Conservation (phyloP, 2,329 filamentous ascomycete genomes). For the Ophiocordyceps camponoti-floridani region DNA sequence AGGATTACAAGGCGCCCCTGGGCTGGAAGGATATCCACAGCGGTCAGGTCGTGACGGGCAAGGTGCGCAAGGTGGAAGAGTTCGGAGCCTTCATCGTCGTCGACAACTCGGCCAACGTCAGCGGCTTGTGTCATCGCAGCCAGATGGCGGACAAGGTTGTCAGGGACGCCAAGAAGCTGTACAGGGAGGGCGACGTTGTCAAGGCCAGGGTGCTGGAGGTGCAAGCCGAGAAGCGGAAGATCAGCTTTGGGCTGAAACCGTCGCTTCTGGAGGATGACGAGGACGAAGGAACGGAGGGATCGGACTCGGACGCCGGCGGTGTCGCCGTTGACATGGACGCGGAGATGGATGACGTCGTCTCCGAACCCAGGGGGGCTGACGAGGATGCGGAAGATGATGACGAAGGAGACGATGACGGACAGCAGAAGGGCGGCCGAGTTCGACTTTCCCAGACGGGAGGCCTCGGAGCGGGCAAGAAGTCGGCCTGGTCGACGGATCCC, state of each 20-base stretch:
- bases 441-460: slow-evolving; percentile 6
- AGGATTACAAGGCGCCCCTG: slow-evolving; percentile 56
- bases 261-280: slow-evolving; percentile 63
- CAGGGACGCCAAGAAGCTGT: slow-evolving; percentile 73
- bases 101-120: slow-evolving; percentile 73
- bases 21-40: slow-evolving; percentile 59
- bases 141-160: slow-evolving; percentile 78
- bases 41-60: slow-evolving; percentile 74
- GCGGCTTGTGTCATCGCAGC: slow-evolving; percentile 79
- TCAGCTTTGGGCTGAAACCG: slow-evolving; percentile 84
- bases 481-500: slow-evolving; percentile 69
- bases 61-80: slow-evolving; percentile 82
- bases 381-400: slow-evolving; percentile 27
- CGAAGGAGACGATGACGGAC: slow-evolving; percentile 15
- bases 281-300: slow-evolving; percentile 28
- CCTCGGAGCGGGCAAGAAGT: slow-evolving; percentile 47
- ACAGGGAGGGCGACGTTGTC: slow-evolving; percentile 78
- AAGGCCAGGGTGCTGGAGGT: slow-evolving; percentile 79
- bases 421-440: slow-evolving; percentile 4
- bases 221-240: slow-evolving; percentile 54
- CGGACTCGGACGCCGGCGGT: slow-evolving; percentile 29
- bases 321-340: slow-evolving; percentile 24
- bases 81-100: slow-evolving; percentile 90
- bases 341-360: slow-evolving; percentile 30
- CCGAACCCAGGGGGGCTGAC: too few species aligned